Conservation (phyloP, 2,329 filamentous ascomycete species). For the Aspergillus alliaceus region DNA sequence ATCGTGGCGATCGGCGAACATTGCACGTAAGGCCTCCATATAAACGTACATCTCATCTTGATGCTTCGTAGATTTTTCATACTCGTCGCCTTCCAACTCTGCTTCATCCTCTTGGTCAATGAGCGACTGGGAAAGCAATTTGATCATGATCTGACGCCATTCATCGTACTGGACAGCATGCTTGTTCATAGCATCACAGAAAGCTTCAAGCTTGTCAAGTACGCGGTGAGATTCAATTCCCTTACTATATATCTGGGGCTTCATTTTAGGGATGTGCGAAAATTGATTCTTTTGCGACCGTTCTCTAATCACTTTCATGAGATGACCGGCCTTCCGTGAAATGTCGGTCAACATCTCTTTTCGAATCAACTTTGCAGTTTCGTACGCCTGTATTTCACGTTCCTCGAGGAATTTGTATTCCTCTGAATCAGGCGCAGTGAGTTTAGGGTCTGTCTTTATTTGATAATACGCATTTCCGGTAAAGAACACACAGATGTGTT, state of each 20-base stretch:
- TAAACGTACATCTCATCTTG: slow-evolving; percentile 91
- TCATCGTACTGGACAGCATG: slow-evolving; percentile 71
- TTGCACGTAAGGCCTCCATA: slow-evolving; percentile 72
- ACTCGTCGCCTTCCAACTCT: slow-evolving; percentile 85
- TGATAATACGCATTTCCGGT: slow-evolving; percentile 81
- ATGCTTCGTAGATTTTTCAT: slow-evolving; percentile 79
- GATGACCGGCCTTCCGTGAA: slow-evolving; percentile 58
- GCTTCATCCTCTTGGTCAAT: slow-evolving; percentile 77
- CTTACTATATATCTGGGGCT: slow-evolving; percentile 51
- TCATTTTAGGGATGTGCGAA: slow-evolving; percentile 63
- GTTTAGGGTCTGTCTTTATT: slow-evolving; percentile 68
- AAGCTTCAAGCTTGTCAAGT: slow-evolving; percentile 63
- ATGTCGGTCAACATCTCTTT: slow-evolving; percentile 70
- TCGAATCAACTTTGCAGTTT: slow-evolving; percentile 73
- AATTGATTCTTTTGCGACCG: slow-evolving; percentile 58
- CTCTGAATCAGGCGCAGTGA: slow-evolving; percentile 66
- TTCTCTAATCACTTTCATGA: slow-evolving; percentile 63
- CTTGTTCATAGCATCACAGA: slow-evolving; percentile 67
- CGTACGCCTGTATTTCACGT: slow-evolving; percentile 71
- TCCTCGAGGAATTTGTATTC: slow-evolving; percentile 67
- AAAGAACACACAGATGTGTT: slow-evolving; percentile 83
- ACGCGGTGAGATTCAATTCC: slow-evolving; percentile 73
- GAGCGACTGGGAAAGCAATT: slow-evolving; percentile 70
- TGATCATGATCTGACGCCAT: slow-evolving; percentile 72
- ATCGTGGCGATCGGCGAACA: slow-evolving; percentile 76